These are phyloP conservation scores for Clavispora phyllophila DNA, from an alignment of 805 yeast species.

Conservation along the genomic window DNA sequence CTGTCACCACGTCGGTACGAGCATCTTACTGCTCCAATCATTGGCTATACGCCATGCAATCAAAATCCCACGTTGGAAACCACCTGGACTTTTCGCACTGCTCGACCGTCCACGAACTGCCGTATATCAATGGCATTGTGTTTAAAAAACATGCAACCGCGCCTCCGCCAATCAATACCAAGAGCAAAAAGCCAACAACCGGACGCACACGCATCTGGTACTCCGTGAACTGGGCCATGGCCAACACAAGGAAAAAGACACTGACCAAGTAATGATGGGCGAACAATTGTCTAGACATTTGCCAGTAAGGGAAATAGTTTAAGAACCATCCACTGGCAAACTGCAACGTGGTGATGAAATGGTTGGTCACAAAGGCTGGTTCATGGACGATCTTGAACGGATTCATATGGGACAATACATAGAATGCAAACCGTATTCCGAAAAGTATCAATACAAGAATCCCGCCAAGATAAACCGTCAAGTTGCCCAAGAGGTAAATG, in stretches of 20 bases:
- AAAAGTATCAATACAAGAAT: slow-evolving; percentile 28
- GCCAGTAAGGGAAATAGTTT: slow-evolving; percentile 54
- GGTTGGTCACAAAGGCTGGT: slow-evolving; percentile 7
- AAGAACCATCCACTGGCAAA: slow-evolving; percentile 52
- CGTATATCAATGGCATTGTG: slow-evolving; percentile 44
- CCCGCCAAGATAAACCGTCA: slow-evolving; percentile 49
- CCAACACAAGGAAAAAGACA: slow-evolving; percentile 44
- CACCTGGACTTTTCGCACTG: slow-evolving; percentile 34
- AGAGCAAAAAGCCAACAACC: slow-evolving; percentile 20
- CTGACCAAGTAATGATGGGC: slow-evolving; percentile 48
- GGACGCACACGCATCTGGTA: slow-evolving; percentile 27
- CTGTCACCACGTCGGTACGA: too few species aligned
- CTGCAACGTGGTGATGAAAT: slow-evolving; percentile 25
- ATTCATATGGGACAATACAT: slow-evolving; percentile 22
- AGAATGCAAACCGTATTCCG: slow-evolving; percentile 14
- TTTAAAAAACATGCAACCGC: slow-evolving; percentile 21
- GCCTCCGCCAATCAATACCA: slow-evolving; percentile 15
- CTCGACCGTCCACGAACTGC: slow-evolving; percentile 39
- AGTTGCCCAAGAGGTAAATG: slow-evolving; percentile 63
- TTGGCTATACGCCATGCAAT: slow-evolving; percentile 26
- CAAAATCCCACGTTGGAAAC: slow-evolving; percentile 40
- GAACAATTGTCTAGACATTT: slow-evolving; percentile 34
- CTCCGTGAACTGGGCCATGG: slow-evolving; percentile 42
- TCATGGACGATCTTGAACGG: slow-evolving; percentile 23
- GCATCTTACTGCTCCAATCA: neutral